Base-by-base conservation (phyloP, 352 stramenopile species). In the Phytophthora chlamydospora region DNA sequence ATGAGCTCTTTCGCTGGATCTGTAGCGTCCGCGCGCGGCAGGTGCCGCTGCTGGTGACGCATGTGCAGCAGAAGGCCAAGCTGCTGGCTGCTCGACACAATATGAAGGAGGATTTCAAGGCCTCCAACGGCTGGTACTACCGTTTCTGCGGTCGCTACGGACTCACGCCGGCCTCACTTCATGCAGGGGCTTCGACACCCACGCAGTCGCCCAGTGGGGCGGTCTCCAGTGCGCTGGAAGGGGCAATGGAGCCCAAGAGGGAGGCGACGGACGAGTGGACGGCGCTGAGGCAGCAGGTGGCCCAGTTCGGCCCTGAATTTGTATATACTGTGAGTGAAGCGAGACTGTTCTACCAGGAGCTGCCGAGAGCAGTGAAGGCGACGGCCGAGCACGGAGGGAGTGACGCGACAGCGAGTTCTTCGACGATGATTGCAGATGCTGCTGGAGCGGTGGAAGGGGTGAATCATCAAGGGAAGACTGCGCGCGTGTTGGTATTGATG, bases 121-220 rank as follows among this genome's bases (percentile, higher is more conserved):
- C 83, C 2, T 91, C 80, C 6, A 90, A 90, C 42, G 83, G 83
- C 4, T 91, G 83, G 83, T 91, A 91, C 59, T 89, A 90, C 47
- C 80, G 83, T 47, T 91, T 91, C 56, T 88, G 79, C 41, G 67
- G 74, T 12, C 78, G 83, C n/a, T 90, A 87, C 31, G 78, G 80
- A 9, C 69, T 90, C 48, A 73, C 75, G 3, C 68, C 70, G 2
- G 62, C 69, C 3, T 71, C 72, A 7, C 42, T 88, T 11, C 49
- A 72, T 46, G 31, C 54, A 7, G 66, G 51, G 35, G 17, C 49
- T n/a, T 40, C 46, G 27, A 39, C n/a, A 14, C 7, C 14, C 36
- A 7, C 10, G 41, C 41, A 41, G 35, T 45, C 13, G 48, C 31
- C 11, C 32, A 32, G 21, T n/a, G 21, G 24, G 24, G 24, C 24